Evolutionary conservation across 257 asterid genomes (phyloP), one percentile per base, ranked within the genome.

Genomic region (Scutellaria galericulata): DNA sequence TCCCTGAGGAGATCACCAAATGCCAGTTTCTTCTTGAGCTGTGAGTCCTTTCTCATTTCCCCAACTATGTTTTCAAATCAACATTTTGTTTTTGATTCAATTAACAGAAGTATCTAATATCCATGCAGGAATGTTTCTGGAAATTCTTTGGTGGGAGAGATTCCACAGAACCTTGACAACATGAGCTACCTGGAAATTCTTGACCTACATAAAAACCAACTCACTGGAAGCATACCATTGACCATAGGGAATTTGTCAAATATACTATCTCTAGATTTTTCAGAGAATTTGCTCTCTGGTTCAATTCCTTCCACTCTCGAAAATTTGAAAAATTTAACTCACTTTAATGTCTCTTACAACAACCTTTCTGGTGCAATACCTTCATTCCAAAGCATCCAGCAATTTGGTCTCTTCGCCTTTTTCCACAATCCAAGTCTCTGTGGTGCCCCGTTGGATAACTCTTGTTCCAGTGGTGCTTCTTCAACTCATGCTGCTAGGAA

Each of bases 21-120:
- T 95, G 96, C 93, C 78, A 82, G 81, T 85, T 81, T 83, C 99
- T 95, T 72, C 97, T 84, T 68, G 90, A 84, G 80, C 87, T 92
- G 98, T 90, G 88, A 92, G 96, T 86, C 60, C 65, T 75, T 44
- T 7, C 59, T 24, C 69, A 27, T 63, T 15, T 18, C 63, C 18
- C 60, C 47, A 13, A 18, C 50, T 10, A 31, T 69, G 14, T 61
- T 14, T 70, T 35, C 14, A 5, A 10, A 14, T 63, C 31, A 5
- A 57, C 3, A 0, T 60, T 79, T 75, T 59, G 40, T 51, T 52
- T 67, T 15, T 51, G 18, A 24, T 59, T 72, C 46, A 44, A 71
- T 44, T 74, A 24, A 78, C 63, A 9, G 14, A 73, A 24, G 45
- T 52, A 1, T 48, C 31, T 22, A 46, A 55, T 73, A 41, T 64